Evolutionary conservation across 495 filamentous ascomycete genomes (phyloP).

Genomic region (Aspergillus steynii): DNA sequence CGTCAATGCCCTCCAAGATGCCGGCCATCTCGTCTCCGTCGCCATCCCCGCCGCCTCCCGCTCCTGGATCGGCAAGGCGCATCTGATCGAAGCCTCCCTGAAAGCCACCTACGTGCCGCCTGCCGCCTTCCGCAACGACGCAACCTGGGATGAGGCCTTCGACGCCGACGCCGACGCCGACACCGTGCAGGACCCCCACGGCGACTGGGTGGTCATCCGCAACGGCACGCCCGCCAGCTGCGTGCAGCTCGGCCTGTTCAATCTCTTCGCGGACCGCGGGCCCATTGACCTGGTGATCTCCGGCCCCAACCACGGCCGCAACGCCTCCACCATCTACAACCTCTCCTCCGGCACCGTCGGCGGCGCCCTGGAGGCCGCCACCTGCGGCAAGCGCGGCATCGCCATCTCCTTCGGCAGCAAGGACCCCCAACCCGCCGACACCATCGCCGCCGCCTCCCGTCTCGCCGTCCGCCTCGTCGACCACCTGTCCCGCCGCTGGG

Average conservation of each 20-base stretch:
- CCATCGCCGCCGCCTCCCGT: conserved; percentile 70
- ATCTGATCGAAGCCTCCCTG: conserved; percentile 82
- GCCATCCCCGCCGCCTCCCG: conserved; percentile 87
- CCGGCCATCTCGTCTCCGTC: conserved; percentile 87
- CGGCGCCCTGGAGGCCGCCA: conserved; percentile 87
- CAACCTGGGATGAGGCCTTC: conserved; percentile 36
- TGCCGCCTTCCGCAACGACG: conserved; percentile 56
- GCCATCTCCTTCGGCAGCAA: conserved; percentile 82
- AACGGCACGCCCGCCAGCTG: conserved; percentile 87
- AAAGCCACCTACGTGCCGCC: conserved; percentile 81
- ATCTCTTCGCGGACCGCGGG: conserved; percentile 74
- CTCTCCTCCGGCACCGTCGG: conserved; percentile 87
- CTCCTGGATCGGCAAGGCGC: conserved; percentile 97
- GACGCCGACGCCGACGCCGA: conserved; percentile 37
- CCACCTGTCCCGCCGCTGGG: conserved; percentile 72
- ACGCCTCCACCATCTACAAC: conserved; percentile 89
- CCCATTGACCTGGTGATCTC: conserved; percentile 83
- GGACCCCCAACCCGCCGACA: conserved; percentile 65
- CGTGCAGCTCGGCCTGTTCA: conserved; percentile 85
- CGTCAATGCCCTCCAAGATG: conserved; percentile 70
- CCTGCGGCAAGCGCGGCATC: conserved; percentile 72
- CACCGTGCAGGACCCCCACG: conserved; percentile 33
- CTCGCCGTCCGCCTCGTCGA: conserved; percentile 73
- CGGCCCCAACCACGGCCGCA: conserved; percentile 93
- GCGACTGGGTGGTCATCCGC: conserved; percentile 76